phyloP scores from a whole-genome alignment of 441 rosid species.

The Eruca vesicaria region DNA sequence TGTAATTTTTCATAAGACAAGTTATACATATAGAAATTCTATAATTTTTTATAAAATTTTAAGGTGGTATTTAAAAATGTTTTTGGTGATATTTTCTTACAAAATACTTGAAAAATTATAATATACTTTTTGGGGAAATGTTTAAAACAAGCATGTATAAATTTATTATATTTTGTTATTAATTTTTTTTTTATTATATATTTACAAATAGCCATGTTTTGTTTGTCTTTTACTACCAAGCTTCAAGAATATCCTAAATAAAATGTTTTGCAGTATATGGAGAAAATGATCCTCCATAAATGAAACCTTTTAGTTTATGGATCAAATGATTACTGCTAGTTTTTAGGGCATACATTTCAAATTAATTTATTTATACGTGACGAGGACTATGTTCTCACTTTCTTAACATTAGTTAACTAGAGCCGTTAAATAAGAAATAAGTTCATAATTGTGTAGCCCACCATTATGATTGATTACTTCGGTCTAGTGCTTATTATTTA shows the following conservation, averaged over 20 bases:
- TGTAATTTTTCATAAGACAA: neutral
- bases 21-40: neutral
- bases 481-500: neutral
- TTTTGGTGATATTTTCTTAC: neutral
- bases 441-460: constrained; percentile 14
- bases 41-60: neutral
- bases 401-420: neutral
- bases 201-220: neutral
- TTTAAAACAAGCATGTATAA: neutral
- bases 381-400: neutral
- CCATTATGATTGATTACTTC: constrained; percentile 2
- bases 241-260: neutral
- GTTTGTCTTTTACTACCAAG: neutral
- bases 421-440: constrained; percentile 13
- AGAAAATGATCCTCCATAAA: neutral
- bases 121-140: too few species aligned
- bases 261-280: neutral
- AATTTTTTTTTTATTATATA: too few species aligned
- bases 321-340: constrained; percentile 3
- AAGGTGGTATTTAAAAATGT: neutral
- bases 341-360: constrained; percentile 4
- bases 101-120: neutral
- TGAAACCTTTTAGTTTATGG: neutral
- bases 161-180: neutral
- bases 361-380: neutral